Base-by-base conservation (phyloP, 2,329 filamentous ascomycete species). In the Penicillium expansum region DNA sequence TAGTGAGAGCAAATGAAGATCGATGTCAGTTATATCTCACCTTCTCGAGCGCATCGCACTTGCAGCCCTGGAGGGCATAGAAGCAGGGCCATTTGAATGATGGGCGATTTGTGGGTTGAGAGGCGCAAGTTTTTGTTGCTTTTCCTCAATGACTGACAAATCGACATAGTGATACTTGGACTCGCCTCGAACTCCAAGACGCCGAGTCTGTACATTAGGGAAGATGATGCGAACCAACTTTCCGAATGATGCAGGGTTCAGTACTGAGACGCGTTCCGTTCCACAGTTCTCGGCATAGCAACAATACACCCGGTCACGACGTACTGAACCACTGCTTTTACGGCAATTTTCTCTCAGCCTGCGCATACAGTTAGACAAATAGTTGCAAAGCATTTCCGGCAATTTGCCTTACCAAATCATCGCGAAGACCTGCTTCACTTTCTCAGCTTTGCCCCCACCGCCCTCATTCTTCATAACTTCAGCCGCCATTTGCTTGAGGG, bases 161-260 rank as follows among this genome's bases (percentile, higher is more conserved):
- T 81, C 79, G 47, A 81, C 79, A 59, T 99, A 99, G 75, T 99
- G 94, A 73, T 99, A 99, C 73, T 99, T 99, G 14, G 94, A 99
- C 77, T 97, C 93, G 62, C 94, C 94, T 52, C 94, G 86, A 45
- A 97, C 92, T 61, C 94, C 94, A 13, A 99, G 81, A 62, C 94
- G 85, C 57, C 94, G 84, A 32, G 94, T 99, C 76, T 96, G 93
- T 22, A 99, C 87, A 41, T 92, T 93, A 0, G 94, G 93, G 67
- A 97, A 99, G 50, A 99, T 89, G 38, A 99, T 93, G 32, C 94
- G 87, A 33, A 99, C 94, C 42, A 99, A 84, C 75, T 99, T 99
- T 55, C 94, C 94, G 75, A 99, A 99, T 29, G 93, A 97, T 10
- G 94, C 94, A 41, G 94, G 94, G 70, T 99, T 99, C 56, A 99